Conservation (phyloP, 306 rosid species). For the Bauhinia variegata region DNA sequence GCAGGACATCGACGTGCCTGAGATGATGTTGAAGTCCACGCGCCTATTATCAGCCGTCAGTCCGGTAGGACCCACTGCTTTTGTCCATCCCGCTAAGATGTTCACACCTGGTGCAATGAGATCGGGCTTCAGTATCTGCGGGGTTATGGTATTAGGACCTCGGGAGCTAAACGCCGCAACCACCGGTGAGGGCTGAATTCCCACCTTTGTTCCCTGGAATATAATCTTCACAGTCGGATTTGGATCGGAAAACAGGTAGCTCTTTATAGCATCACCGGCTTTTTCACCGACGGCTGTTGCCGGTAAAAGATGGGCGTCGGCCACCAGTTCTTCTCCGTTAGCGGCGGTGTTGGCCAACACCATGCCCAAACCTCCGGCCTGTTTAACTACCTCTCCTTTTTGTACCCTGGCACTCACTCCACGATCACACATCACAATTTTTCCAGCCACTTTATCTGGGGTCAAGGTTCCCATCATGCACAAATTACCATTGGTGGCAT, state of each 20-base stretch:
- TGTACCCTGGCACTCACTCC: conserved; percentile 54
- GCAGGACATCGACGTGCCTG: conserved; percentile 95
- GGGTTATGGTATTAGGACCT: conserved; percentile 65
- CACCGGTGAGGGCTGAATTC: conserved; percentile 71
- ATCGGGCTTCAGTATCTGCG: conserved; percentile 77
- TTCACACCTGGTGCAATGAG: conserved; percentile 81
- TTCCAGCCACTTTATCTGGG: conserved; percentile 64
- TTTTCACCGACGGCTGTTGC: conserved; percentile 58
- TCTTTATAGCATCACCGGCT: conserved; percentile 45
- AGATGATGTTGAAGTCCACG: conserved; percentile 75
- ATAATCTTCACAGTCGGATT: conserved; percentile 53
- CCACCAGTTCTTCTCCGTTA: conserved; percentile 67
- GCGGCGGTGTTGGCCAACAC: conserved; percentile 52
- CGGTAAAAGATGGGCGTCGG: conserved; percentile 70
- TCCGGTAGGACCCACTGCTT: conserved; percentile 44
- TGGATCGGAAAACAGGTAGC: conserved; percentile 49
- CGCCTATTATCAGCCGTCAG: conserved; percentile 53
- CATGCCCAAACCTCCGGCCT: conserved; percentile 82
- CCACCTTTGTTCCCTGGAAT: conserved; percentile 65
- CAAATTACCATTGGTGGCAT: conserved; percentile 37
- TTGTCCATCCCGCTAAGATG: conserved; percentile 72
- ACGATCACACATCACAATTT: conserved; percentile 73
- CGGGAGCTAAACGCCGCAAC: conserved; percentile 84
- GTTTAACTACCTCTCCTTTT: conserved; percentile 66
- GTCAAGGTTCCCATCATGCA: conserved; percentile 56